Base-by-base conservation (phyloP, 2,329 filamentous ascomycete genomes). In the Daldinia sp. region DNA sequence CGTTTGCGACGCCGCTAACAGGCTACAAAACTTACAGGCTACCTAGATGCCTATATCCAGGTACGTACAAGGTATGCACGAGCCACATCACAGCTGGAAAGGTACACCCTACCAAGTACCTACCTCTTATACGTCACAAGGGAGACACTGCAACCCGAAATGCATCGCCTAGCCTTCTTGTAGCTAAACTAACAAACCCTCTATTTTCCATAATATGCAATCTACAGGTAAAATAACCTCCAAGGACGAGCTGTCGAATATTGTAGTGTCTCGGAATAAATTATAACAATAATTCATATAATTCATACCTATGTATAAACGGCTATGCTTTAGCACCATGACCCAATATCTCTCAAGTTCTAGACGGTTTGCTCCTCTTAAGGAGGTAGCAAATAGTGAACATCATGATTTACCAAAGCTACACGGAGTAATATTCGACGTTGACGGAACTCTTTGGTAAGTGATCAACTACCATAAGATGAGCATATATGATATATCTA, bases 371-470 rank as follows among this genome's bases (percentile, higher is more conserved):
- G 84, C 85, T 41, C 87, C 87, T 9, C 74, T 90, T 49, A 80
- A 78, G 60, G 72, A 76, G 17, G 77, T 75, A 5, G 77, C 75
- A 4, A 68, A 71, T 8, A 65, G 63, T 9, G 67, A 76, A 4
- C 70, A 75, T 2, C 68, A 72, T 21, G 73, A 73, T 7, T 73
- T 77, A 19, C 83, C 84, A 1, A 79, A 74, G 58, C 76, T 90
- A 25, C 81, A 81, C 63, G 88, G 88, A 3, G 78, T 90, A 1
- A 83, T 98, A 11, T 98, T 98, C 78, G 94, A 99, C 79, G 92
- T 99, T 66, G 94, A 99, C 77, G 94, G 94, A 3, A 99, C 94
- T 21, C 79, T 98, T 63, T 97, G 90, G 94, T 96, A 79, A 79
- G 88, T 82, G 17, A 45, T 37, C 9, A 30, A 29, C n/a, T 4